Evolutionary conservation across 2,329 filamentous ascomycete species (phyloP).

Genomic region (Harringtonia aguacate): DNA sequence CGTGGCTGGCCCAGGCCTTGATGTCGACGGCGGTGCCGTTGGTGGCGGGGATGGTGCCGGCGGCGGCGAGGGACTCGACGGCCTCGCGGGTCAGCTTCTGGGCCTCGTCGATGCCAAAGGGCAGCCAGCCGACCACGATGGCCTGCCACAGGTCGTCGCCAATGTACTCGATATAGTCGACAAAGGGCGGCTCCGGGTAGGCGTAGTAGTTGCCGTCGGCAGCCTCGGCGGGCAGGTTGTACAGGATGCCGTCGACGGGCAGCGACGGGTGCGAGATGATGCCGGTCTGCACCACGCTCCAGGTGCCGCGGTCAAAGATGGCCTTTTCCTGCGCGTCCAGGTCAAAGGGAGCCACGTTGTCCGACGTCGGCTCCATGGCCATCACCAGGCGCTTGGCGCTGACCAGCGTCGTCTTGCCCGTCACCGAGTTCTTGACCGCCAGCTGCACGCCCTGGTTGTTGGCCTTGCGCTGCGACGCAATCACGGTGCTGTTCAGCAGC

Average conservation of each 20-base stretch:
- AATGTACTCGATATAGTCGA: constrained; percentile 19
- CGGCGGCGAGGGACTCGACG: constrained; percentile 4
- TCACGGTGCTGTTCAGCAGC: constrained; percentile 14
- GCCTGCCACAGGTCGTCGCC: constrained; percentile 20
- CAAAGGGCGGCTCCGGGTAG: constrained; percentile 13
- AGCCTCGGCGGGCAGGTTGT: constrained; percentile 12
- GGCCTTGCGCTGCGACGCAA: constrained; percentile 4
- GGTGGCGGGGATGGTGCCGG: constrained; percentile 14
- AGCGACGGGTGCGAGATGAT: constrained; percentile 17
- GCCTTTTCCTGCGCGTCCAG: constrained; percentile 18
- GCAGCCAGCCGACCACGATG: constrained; percentile 17
- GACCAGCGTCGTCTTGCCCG: constrained; percentile 11
- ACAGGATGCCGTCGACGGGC: constrained; percentile 11
- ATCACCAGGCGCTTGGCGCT: constrained; percentile 23
- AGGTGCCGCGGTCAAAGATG: constrained; percentile 23
- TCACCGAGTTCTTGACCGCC: not conserved
- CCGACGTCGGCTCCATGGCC: constrained; percentile 22
- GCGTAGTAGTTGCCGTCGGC: constrained; percentile 14
- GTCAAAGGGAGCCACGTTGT: constrained; percentile 21
- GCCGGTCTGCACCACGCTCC: constrained; percentile 14
- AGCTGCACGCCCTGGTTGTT: constrained; percentile 2
- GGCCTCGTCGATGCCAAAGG: constrained; percentile 12
- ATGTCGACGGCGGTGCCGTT: constrained; percentile 18
- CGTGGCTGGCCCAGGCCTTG: constrained; percentile 23
- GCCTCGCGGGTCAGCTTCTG: constrained; percentile 15